A percentile compares a stretch with the other conserved stretches of the same genome.
Evolutionary conservation across 2,329 filamentous ascomycete genomes (phyloP).

Genomic region (Biscogniauxia mediterranea): DNA sequence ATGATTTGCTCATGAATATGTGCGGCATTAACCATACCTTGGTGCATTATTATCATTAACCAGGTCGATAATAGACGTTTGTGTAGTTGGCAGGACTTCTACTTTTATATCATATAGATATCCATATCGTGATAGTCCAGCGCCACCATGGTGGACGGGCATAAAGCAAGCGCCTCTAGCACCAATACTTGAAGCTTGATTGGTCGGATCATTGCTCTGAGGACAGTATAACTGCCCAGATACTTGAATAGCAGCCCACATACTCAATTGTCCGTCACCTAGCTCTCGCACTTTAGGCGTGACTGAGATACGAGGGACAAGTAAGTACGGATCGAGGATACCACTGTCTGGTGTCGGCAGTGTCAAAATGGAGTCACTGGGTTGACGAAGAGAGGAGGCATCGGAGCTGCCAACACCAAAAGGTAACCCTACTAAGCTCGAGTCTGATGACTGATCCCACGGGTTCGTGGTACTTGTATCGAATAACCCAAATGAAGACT

Average conservation of each 20-base stretch:
- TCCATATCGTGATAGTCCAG: slow-evolving; percentile 37
- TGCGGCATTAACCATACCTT: slow-evolving; percentile 14
- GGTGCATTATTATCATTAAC: slow-evolving; percentile 35
- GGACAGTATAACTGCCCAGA: slow-evolving; percentile 39
- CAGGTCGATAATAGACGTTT: slow-evolving; percentile 44
- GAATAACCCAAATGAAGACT: slow-evolving; percentile 15
- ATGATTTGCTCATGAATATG: slow-evolving; percentile 1
- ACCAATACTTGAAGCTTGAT: slow-evolving; percentile 1
- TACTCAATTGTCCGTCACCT: slow-evolving; percentile 30
- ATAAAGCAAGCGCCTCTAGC: slow-evolving; percentile 13
- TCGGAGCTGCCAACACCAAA: slow-evolving; percentile 8
- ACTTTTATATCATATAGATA: slow-evolving; percentile 49
- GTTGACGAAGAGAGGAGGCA: slow-evolving; percentile 9
- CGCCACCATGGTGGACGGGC: slow-evolving; percentile 21
- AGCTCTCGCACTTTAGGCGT: slow-evolving; percentile 41
- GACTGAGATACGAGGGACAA: slow-evolving; percentile 44
- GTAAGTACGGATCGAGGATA: slow-evolving; percentile 30
- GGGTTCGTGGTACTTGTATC: slow-evolving; percentile 5
- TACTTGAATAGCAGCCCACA: slow-evolving; percentile 53
- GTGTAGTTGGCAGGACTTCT: slow-evolving; percentile 42
- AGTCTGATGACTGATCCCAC: slow-evolving; percentile 17
- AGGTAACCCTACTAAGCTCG: slow-evolving; percentile 10
- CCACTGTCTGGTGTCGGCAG: slow-evolving; percentile 27
- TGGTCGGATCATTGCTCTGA: slow-evolving; percentile 5
- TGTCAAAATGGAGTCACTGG: slow-evolving; percentile 26